These are phyloP conservation scores for Endoconidiophora laricicola DNA, from an alignment of 2,329 filamentous ascomycete species.

Conservation along the genomic window DNA sequence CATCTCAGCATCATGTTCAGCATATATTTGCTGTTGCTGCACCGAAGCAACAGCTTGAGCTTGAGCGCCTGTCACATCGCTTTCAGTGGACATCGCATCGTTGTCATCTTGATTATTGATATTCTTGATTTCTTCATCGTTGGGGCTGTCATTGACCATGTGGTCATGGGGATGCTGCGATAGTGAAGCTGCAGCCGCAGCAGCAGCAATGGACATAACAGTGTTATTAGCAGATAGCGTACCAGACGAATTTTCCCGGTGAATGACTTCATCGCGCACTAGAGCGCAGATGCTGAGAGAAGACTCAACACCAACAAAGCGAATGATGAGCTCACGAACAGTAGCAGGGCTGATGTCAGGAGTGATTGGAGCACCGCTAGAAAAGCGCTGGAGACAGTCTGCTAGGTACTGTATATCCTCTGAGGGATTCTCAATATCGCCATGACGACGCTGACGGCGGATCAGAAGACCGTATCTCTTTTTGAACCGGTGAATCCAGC, in stretches of 20 bases:
- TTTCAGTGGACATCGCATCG: neutral
- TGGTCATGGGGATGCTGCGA: neutral
- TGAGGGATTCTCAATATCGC: constrained; percentile 31
- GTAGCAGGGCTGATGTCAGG: constrained; percentile 30
- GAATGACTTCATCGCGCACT: constrained; percentile 41
- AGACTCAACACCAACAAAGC: constrained; percentile 37
- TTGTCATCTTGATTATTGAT: neutral
- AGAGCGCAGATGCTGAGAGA: constrained; percentile 37
- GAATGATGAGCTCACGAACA: constrained; percentile 40
- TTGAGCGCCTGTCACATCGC: no score
- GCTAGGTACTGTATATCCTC: constrained; percentile 43
- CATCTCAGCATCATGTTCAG: constrained; percentile 38
- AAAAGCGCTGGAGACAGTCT: constrained; percentile 42
- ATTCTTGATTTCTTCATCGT: neutral
- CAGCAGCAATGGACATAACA: constrained; percentile 7
- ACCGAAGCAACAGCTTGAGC: constrained; percentile 13
- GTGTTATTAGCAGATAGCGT: neutral
- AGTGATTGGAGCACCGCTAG: constrained; percentile 34
- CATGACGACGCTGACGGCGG: constrained; percentile 36
- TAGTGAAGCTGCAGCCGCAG: constrained; percentile 15
- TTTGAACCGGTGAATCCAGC: constrained; percentile 49
- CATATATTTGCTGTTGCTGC: constrained; percentile 23
- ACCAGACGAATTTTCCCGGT: constrained; percentile 14
- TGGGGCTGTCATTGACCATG: neutral
- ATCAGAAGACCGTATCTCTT: constrained; percentile 44